A percentile compares a stretch with the other conserved stretches of the same genome.
Evolutionary conservation across 305 asterid species (phyloP).

Genomic region (Ruellia speciosa): DNA sequence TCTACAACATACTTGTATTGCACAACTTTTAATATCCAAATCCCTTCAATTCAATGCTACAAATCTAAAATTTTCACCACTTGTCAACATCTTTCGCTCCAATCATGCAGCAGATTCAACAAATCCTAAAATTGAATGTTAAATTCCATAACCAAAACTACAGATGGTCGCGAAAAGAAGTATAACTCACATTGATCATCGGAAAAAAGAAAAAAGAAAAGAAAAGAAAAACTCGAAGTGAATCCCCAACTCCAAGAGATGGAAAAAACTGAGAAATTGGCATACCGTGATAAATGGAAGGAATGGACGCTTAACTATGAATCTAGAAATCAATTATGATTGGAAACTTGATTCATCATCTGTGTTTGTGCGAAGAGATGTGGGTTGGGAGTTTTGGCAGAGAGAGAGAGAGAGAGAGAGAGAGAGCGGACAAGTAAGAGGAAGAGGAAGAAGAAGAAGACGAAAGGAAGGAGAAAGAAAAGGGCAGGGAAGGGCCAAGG

Average conservation of each 20-base stretch:
- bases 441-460: conserved; percentile 10
- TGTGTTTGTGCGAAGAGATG: too few species aligned
- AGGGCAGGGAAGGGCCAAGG: background rate
- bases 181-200: conserved; percentile 14
- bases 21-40: conserved; percentile 13
- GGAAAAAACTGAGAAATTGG: background rate
- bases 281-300: background rate
- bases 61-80: background rate
- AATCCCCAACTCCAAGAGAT: background rate
- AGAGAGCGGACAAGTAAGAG: background rate
- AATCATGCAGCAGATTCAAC: background rate
- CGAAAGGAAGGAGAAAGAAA: background rate
- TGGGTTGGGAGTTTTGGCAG: too few species aligned
- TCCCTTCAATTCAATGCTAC: conserved; percentile 9
- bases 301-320: background rate
- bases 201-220: too few species aligned
- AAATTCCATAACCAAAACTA: background rate
- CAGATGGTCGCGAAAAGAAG: background rate
- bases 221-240: background rate
- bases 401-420: background rate
- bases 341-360: background rate
- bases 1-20: background rate
- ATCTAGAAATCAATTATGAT: background rate
- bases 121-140: background rate
- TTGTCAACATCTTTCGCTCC: too few species aligned